phyloP scores from a whole-genome alignment of 2,329 filamentous ascomycete genomes.

The Aureobasidium musti region DNA sequence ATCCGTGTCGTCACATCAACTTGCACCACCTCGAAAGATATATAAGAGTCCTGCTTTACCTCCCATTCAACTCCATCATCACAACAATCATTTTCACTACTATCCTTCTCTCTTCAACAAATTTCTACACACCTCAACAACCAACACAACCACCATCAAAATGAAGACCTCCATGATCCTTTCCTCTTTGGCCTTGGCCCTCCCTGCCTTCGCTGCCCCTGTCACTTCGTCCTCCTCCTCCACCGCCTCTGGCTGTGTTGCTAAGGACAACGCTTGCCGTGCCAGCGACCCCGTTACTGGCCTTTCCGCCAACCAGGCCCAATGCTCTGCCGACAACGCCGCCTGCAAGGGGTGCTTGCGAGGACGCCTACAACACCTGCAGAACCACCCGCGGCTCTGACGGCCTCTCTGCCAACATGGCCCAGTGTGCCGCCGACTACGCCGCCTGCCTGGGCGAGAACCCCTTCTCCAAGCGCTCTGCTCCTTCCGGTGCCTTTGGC shows the following conservation, averaged over 20 bases:
- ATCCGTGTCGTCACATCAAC: slow-evolving; percentile 4
- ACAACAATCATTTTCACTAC: slow-evolving; percentile 13
- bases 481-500: slow-evolving; percentile 30
- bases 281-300: background rate
- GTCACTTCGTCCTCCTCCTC: background rate
- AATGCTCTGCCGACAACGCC: slow-evolving; percentile 25
- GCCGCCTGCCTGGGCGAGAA: slow-evolving; percentile 28
- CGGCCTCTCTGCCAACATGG: slow-evolving; percentile 18
- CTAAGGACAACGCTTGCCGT: slow-evolving; percentile 1
- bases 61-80: slow-evolving; percentile 15
- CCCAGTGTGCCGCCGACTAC: slow-evolving; percentile 23
- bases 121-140: background rate
- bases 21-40: background rate
- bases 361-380: slow-evolving; percentile 28
- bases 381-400: background rate
- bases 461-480: slow-evolving; percentile 19
- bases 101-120: background rate
- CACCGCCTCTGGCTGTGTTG: background rate
- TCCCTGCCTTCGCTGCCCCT: slow-evolving; percentile 26
- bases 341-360: slow-evolving; percentile 31
- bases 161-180: slow-evolving; percentile 26
- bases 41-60: slow-evolving; percentile 23
- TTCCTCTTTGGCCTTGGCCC: slow-evolving; percentile 23
- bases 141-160: slow-evolving; percentile 12
- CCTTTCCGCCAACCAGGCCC: slow-evolving; percentile 10